phyloP scores from a whole-genome alignment of 2,329 filamentous ascomycete species.

The Colletotrichum neosansevieriae region DNA sequence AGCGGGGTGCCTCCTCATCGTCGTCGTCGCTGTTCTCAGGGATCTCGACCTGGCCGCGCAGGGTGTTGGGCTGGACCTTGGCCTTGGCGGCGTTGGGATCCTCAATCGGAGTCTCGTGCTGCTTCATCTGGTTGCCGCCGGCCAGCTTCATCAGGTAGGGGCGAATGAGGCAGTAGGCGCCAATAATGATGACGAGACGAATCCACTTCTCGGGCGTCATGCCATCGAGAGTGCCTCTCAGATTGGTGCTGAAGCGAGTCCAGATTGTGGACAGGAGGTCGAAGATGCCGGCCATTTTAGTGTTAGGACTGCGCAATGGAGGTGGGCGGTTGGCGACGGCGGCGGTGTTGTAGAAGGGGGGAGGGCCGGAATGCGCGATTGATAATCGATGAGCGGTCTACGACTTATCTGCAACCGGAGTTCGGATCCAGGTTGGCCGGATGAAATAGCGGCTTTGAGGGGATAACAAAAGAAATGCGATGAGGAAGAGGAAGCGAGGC shows the following conservation, averaged over 20 bases:
- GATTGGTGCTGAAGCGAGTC: slow-evolving; percentile 55
- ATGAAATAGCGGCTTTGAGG: slow-evolving; percentile 16
- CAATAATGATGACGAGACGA: slow-evolving; percentile 77
- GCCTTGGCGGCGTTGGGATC: slow-evolving; percentile 60
- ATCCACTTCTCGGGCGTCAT: slow-evolving; percentile 70
- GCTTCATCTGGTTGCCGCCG: slow-evolving; percentile 71
- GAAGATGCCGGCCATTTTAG: slow-evolving; percentile 31
- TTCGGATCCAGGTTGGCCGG: neutral
- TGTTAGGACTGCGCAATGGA: neutral
- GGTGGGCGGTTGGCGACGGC: neutral
- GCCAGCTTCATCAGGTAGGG: slow-evolving; percentile 79
- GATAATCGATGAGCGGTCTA: neutral
- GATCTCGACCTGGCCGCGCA: slow-evolving; percentile 68
- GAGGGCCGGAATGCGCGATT: too few relatives aligned
- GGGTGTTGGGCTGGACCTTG: slow-evolving; percentile 73
- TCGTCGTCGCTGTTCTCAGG: slow-evolving; percentile 66
- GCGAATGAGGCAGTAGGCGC: slow-evolving; percentile 79
- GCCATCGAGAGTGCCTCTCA: slow-evolving; percentile 60
- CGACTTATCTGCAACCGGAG: neutral
- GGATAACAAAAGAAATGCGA: slow-evolving; percentile 21
- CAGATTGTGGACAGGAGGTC: slow-evolving; percentile 29
- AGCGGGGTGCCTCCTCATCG: slow-evolving; percentile 60
- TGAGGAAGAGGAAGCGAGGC: slow-evolving; percentile 10
- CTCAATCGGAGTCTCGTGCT: slow-evolving; percentile 66
- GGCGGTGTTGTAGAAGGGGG: neutral